Percentiles rank a stretch among this genome's conserved stretches.
Conservation (phyloP, 371 early-diverging fungal species). For the Batkoa obscura region DNA sequence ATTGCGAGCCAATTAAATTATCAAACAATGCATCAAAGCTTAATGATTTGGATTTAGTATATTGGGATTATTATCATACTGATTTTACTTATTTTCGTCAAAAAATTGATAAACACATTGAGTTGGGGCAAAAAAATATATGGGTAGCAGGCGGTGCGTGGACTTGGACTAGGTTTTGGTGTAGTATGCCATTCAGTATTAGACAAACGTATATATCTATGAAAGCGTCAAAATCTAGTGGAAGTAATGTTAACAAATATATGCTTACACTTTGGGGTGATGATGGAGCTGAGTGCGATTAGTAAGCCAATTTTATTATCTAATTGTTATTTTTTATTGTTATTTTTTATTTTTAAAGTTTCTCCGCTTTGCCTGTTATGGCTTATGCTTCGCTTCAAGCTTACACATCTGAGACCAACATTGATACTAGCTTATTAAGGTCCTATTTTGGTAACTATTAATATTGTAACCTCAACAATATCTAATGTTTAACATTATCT, state of each 20-base stretch:
- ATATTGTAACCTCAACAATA: not conserved
- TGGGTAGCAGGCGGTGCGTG: constrained; percentile 61
- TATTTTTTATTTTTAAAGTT: not conserved
- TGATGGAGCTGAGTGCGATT: constrained; percentile 78
- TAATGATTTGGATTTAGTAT: constrained; percentile 45
- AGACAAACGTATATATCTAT: constrained; percentile 55
- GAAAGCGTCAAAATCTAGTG: constrained; percentile 34
- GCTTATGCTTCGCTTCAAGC: not conserved
- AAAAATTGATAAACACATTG: constrained; percentile 62
- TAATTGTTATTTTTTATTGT: no score
- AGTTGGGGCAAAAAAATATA: constrained; percentile 52
- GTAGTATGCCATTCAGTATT: constrained; percentile 58
- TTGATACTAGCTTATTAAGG: not conserved
- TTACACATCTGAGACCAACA: not conserved
- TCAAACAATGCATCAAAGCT: constrained; percentile 34
- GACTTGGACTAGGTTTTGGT: constrained; percentile 78
- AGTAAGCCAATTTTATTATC: constrained; percentile 16
- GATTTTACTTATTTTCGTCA: constrained; percentile 37
- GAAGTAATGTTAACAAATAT: constrained; percentile 38
- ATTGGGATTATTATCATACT: constrained; percentile 79
- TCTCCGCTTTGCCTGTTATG: constrained; percentile 7
- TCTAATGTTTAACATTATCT: not conserved
- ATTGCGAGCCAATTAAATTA: constrained; percentile 23
- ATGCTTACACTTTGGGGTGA: constrained; percentile 80
- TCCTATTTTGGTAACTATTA: not conserved